Base-by-base conservation (phyloP, 1,284 basidiomycete genomes). In the Cutaneotrichosporon spelunceum region DNA sequence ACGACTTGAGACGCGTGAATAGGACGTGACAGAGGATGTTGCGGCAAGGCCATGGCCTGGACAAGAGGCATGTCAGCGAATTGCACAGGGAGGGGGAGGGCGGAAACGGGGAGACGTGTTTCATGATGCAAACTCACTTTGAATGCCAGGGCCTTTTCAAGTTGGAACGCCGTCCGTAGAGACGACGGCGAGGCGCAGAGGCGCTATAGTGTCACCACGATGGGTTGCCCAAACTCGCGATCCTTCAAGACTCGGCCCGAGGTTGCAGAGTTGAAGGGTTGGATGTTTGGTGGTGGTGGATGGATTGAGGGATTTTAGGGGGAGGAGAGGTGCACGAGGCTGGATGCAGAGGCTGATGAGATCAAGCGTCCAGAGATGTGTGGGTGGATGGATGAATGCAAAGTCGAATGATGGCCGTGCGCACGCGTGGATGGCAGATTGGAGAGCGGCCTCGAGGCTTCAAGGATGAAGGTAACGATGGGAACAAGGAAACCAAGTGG, bases 31-130 rank as follows among this genome's bases (percentile, higher is more conserved):
- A 62, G 53, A 56, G 69, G 71, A 47, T 74, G 74, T 68, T 76
- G 75, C 69, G 75, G 74, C 67, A 76, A 68, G 64, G 75, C 75
- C 75, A 77, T 77, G 69, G 71, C 71, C 71, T 71, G 62, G 14
- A 27, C 36, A 49, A 29, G 56, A 29, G 26, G 50, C 54, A 27
- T 30, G 19, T 30, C 9, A 30, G 47, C 36, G 29, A 33, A 56
- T 55, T 29, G 16, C 24, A 50, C 48, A 50, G 26, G 48, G 19
- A 50, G 26, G 48, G 19, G 30, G 39, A 42, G 16, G 39, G 19
- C 14, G 23, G 21, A 27, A 19, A 30, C 9, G 24, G 24, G 30
- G 24, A 30, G 39, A 19, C 8, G 47, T 50, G 56, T 49, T 50
- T 39, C 33, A 50, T 50, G 26, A 50, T 50, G 48, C 48, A 50